phyloP scores from a whole-genome alignment of 805 yeast genomes.

The Sugiyamaella lignohabitans region DNA sequence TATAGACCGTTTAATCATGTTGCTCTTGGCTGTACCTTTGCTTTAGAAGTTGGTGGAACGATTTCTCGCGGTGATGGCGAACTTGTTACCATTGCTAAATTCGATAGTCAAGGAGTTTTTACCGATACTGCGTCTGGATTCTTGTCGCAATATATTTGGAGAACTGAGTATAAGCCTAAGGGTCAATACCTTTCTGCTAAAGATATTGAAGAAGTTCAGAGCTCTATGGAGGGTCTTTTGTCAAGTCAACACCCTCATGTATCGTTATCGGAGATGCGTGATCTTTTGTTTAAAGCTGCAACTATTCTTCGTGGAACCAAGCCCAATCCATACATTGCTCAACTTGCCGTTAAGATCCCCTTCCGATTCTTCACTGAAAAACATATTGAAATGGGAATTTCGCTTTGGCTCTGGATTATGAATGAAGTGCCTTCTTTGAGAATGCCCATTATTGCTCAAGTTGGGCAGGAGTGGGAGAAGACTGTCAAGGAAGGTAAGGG shows the following conservation, averaged over 20 bases:
- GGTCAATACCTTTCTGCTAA: background rate
- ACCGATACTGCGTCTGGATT: constrained; percentile 61
- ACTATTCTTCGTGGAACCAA: constrained; percentile 32
- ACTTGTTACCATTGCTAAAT: constrained; percentile 40
- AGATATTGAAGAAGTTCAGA: constrained; percentile 2
- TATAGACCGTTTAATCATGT: constrained; percentile 38
- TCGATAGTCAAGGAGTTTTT: constrained; percentile 32
- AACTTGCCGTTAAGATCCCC: constrained; percentile 45
- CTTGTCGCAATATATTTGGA: constrained; percentile 72
- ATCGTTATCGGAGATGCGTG: constrained; percentile 24
- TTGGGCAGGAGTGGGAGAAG: constrained; percentile 61
- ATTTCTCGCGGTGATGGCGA: constrained; percentile 64
- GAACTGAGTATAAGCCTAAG: constrained; percentile 37
- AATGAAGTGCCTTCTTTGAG: constrained; percentile 58
- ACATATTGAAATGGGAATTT: constrained; percentile 56
- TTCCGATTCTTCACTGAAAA: constrained; percentile 56
- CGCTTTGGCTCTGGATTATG: constrained; percentile 76
- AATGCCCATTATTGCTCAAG: constrained; percentile 56
- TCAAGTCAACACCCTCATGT: constrained; percentile 7
- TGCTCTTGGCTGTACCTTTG: constrained; percentile 82
- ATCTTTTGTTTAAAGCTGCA: constrained; percentile 33
- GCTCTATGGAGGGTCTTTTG: background rate
- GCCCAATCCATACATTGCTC: constrained; percentile 17
- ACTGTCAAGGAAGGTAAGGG: constrained; percentile 58
- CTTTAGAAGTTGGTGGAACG: constrained; percentile 78